Conservation (phyloP, 441 rosid genomes). For the Syzygium malaccense region DNA sequence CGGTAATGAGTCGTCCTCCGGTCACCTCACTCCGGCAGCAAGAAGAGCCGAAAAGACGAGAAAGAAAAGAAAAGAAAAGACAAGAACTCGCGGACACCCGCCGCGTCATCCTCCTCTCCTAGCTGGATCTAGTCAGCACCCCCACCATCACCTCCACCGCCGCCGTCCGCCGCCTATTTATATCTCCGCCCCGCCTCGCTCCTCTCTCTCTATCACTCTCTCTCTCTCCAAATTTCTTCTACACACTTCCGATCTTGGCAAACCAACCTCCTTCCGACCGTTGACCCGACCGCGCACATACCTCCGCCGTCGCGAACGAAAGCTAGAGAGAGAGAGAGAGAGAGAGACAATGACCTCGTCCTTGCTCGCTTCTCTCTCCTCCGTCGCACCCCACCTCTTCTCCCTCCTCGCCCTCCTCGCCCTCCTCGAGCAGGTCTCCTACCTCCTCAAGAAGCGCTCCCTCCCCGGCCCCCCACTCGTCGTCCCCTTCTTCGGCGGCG, state of each 20-base stretch:
- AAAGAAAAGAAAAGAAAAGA: not conserved
- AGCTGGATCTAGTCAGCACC: not conserved
- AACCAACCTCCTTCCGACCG: not conserved
- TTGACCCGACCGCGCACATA: not conserved
- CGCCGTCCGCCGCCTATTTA: not conserved
- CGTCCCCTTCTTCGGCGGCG: constrained; percentile 64
- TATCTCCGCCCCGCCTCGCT: not conserved
- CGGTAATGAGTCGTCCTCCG: not conserved
- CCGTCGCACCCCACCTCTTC: constrained; percentile 18
- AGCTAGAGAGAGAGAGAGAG: not conserved
- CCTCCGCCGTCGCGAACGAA: not conserved
- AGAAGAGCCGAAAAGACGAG: not conserved
- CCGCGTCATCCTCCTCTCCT: not conserved
- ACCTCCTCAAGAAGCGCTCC: constrained; percentile 44
- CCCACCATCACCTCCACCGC: not conserved
- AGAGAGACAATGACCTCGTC: not conserved
- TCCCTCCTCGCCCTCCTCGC: constrained; percentile 27
- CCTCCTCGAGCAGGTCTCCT: constrained; percentile 50
- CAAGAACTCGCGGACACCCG: not conserved
- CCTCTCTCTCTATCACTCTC: not conserved
- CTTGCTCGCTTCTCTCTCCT: not conserved
- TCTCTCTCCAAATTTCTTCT: not conserved
- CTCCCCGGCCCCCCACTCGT: constrained; percentile 54
- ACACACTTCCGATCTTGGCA: not conserved
- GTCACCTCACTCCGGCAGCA: not conserved